Evolutionary conservation across 805 yeast species (phyloP).

Genomic region (Suhomyces prunicola): DNA sequence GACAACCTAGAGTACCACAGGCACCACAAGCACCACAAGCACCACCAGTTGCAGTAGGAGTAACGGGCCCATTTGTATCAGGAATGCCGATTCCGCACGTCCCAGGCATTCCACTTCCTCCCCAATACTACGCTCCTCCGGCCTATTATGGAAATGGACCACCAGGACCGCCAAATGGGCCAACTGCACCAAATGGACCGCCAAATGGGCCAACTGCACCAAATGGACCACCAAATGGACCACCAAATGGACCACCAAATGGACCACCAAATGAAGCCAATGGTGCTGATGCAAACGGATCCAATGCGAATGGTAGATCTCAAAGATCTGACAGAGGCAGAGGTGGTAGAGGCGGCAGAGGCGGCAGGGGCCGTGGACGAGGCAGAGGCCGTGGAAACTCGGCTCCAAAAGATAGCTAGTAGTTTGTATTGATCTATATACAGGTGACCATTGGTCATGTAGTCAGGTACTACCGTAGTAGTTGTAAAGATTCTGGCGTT

Average conservation of each 20-base stretch:
- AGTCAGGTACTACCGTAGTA: background rate
- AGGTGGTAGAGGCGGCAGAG: constrained; percentile 8
- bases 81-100: constrained; percentile 23
- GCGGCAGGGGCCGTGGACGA: constrained; percentile 1
- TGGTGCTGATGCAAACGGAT: constrained; percentile 7
- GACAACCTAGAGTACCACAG: constrained; percentile 12
- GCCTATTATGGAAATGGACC: constrained; percentile 20
- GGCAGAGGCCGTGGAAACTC: background rate
- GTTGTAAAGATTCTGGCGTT: too few relatives aligned
- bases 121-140: constrained; percentile 12
- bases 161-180: background rate
- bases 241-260: constrained; percentile 1
- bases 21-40: constrained; percentile 1
- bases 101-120: constrained; percentile 37
- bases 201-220: background rate
- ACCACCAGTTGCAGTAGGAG: constrained; percentile 4
- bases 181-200: background rate
- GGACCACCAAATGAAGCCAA: background rate
- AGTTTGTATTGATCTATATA: background rate
- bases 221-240: background rate
- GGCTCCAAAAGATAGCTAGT: background rate
- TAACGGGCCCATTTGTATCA: background rate
- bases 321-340: constrained; percentile 7
- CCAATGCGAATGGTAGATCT: constrained; percentile 5
- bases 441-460: background rate